Evolutionary conservation across 768 basidiomycete genomes (phyloP).

Genomic region (Gymnopilus dilepis): DNA sequence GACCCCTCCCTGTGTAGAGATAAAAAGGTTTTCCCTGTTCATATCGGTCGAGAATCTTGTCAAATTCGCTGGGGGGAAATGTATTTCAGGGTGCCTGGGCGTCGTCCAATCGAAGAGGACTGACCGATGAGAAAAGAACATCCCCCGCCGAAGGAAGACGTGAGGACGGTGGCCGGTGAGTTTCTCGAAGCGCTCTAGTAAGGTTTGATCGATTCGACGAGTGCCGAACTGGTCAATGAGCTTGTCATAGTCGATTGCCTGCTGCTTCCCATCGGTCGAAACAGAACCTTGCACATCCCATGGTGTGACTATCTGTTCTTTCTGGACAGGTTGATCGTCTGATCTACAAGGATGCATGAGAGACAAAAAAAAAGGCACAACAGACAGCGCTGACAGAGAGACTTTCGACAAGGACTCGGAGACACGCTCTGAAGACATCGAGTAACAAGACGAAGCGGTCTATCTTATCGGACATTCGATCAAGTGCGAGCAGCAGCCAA

Average conservation of each 20-base stretch:
- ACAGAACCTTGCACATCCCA: conserved; percentile 98
- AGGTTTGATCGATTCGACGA: conserved; percentile 70
- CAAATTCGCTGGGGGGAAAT: conserved; percentile 73
- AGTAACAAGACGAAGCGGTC: not conserved
- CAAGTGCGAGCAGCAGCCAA: conserved; percentile 25
- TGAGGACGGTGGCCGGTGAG: conserved; percentile 91
- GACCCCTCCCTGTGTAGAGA: conserved; percentile 96
- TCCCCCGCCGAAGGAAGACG: conserved; percentile 84
- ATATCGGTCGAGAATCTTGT: conserved; percentile 91
- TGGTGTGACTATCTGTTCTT: conserved; percentile 87
- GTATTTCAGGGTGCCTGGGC: not conserved
- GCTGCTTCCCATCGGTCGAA: conserved; percentile 85
- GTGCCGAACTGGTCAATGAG: conserved; percentile 95
- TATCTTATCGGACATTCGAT: conserved; percentile 25
- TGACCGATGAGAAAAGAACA: conserved; percentile 98
- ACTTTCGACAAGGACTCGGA: conserved; percentile 14
- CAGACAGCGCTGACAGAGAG: conserved; percentile 18
- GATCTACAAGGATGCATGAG: conserved; percentile 11
- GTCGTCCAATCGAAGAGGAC: conserved; percentile 22
- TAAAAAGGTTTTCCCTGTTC: conserved; percentile 98
- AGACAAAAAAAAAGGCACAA: not conserved
- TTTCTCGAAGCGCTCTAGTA: conserved; percentile 89
- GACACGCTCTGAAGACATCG: conserved; percentile 18
- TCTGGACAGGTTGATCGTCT: conserved; percentile 10
- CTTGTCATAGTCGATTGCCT: conserved; percentile 97